These are phyloP conservation scores for Cyphellophora europaea DNA, from an alignment of 2,329 filamentous ascomycete species.

Conservation along the genomic window DNA sequence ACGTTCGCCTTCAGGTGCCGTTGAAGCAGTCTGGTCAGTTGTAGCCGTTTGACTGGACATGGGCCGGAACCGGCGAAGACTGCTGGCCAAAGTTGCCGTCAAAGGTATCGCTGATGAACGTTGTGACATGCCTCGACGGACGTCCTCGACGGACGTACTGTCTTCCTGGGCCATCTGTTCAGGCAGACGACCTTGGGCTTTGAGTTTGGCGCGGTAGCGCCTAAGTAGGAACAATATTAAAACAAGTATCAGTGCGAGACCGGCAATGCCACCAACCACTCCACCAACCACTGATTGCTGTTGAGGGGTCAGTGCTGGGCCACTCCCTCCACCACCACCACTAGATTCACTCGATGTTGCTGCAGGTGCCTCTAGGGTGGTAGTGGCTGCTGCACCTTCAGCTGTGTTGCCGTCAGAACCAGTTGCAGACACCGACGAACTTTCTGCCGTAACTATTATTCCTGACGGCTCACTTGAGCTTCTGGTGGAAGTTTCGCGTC, in stretches of 20 bases:
- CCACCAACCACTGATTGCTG: conserved; percentile 50
- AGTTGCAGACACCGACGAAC: neutral
- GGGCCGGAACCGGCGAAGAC: conserved; percentile 26
- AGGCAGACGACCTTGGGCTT: conserved; percentile 18
- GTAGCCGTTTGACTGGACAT: conserved; percentile 25
- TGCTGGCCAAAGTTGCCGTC: conserved; percentile 28
- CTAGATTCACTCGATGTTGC: conserved; percentile 14
- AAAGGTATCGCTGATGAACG: conserved; percentile 29
- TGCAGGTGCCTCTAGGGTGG: conserved; percentile 9
- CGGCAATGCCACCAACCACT: conserved; percentile 54
- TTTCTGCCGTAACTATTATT: neutral
- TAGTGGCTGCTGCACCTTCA: conserved; percentile 2
- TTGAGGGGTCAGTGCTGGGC: conserved; percentile 20
- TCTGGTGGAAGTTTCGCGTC: conserved; percentile 1
- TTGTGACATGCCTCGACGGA: conserved; percentile 23
- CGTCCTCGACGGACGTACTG: conserved; percentile 1
- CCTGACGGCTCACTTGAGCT: conserved; percentile 1
- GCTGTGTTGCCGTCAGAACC: conserved; percentile 2
- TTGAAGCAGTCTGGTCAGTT: conserved; percentile 24
- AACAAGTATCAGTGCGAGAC: conserved; percentile 41
- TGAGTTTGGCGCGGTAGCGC: conserved; percentile 36
- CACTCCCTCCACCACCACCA: conserved; percentile 14
- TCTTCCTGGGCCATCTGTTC: conserved; percentile 15
- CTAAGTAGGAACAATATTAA: conserved; percentile 44
- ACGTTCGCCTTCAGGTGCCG: conserved; percentile 27